Evolutionary conservation across 1,284 basidiomycete species (phyloP).

Genomic region (Apiotrichum domesticum): DNA sequence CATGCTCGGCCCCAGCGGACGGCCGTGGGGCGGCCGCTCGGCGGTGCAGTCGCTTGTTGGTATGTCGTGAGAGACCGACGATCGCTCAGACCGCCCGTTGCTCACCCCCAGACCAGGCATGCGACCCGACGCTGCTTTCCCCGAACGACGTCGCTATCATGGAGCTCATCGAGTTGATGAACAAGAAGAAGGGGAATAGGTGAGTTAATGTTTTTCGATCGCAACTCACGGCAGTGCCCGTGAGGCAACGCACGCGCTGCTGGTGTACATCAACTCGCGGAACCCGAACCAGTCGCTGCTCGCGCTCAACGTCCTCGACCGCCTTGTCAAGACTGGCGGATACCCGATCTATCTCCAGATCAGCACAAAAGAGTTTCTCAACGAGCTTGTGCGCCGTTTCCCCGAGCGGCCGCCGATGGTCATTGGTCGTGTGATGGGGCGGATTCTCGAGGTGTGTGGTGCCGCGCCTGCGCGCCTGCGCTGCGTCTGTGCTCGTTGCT

Average conservation of each 20-base stretch:
- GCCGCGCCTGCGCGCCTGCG: too few species aligned
- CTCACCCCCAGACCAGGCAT: conserved; percentile 58
- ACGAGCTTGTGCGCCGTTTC: conserved; percentile 95
- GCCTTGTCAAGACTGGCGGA: conserved; percentile 89
- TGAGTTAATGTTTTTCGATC: conserved; percentile 49
- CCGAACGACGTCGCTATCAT: conserved; percentile 89
- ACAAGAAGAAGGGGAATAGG: conserved; percentile 94
- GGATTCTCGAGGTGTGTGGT: conserved; percentile 70
- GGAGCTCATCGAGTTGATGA: conserved; percentile 89
- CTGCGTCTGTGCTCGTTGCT: background rate
- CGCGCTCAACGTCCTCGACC: conserved; percentile 65
- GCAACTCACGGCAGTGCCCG: conserved; percentile 19
- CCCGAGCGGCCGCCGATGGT: conserved; percentile 95
- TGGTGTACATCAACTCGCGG: conserved; percentile 42
- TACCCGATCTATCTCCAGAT: conserved; percentile 97
- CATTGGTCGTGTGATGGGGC: conserved; percentile 87
- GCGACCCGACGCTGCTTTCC: conserved; percentile 77
- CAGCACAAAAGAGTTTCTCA: conserved; percentile 97
- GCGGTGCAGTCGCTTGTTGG: conserved; percentile 45
- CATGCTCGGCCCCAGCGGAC: conserved; percentile 24
- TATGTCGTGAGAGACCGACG: conserved; percentile 16
- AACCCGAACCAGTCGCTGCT: conserved; percentile 42
- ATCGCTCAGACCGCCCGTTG: too few species aligned
- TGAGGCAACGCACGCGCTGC: conserved; percentile 51
- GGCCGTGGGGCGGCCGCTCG: conserved; percentile 37